Conservation (phyloP, 75 land plant genomes). For the Picea glauca region DNA sequence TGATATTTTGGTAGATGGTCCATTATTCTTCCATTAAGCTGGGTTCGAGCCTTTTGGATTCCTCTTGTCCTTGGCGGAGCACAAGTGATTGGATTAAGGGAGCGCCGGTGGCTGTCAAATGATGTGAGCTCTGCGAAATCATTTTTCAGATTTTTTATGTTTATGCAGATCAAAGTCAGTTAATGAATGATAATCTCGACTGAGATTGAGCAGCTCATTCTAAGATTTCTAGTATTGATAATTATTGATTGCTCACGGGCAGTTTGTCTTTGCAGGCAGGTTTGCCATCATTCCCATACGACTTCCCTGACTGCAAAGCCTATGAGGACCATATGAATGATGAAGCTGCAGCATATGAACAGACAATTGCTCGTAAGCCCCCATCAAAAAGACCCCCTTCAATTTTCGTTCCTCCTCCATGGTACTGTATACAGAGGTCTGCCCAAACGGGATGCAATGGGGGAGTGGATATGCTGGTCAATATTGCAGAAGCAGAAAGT, state of each 20-base stretch:
- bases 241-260: not conserved
- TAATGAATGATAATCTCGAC: not conserved
- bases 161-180: not conserved
- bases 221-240: not conserved
- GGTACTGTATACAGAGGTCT: slow-evolving; percentile 32
- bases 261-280: slow-evolving; percentile 47
- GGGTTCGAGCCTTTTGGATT: slow-evolving; percentile 84
- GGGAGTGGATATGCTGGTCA: not conserved
- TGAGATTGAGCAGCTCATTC: not conserved
- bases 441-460: not conserved
- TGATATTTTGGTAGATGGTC: slow-evolving; percentile 61
- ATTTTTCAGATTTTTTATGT: not conserved
- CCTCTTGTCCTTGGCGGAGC: slow-evolving; percentile 64
- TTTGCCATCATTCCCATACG: slow-evolving; percentile 70
- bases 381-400: slow-evolving; percentile 33
- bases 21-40: slow-evolving; percentile 67
- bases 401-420: slow-evolving; percentile 48
- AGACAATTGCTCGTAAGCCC: slow-evolving; percentile 32
- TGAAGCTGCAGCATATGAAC: slow-evolving; percentile 38
- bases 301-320: slow-evolving; percentile 85
- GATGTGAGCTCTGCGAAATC: slow-evolving; percentile 36
- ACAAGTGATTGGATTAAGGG: slow-evolving; percentile 76
- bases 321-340: slow-evolving; percentile 39
- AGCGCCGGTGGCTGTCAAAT: slow-evolving; percentile 74
- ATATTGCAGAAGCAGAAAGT: not conserved